Conservation (phyloP, 106 monocot species). For the Dendrobium chrysotoxum region DNA sequence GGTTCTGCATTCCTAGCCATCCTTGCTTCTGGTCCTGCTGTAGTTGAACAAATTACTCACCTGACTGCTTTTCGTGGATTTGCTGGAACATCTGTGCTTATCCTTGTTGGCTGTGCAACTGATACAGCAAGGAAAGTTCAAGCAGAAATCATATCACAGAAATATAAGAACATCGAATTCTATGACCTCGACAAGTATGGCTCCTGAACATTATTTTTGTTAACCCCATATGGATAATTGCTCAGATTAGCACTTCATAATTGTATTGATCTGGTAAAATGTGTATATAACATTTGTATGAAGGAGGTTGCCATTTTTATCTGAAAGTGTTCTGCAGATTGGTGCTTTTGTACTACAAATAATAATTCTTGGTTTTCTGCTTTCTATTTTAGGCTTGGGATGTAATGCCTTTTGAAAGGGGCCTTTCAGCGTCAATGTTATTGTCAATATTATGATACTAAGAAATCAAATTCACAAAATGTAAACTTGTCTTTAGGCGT, state of each 20-base stretch:
- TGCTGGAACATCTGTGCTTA: conserved; percentile 91
- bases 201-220: conserved; percentile 12
- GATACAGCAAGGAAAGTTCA: conserved; percentile 97
- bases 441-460: too few relatives aligned
- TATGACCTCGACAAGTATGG: conserved; percentile 59
- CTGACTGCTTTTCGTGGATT: conserved; percentile 94
- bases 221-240: too few relatives aligned
- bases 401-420: too few relatives aligned
- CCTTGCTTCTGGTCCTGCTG: conserved; percentile 90
- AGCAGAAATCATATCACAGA: conserved; percentile 95
- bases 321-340: not conserved
- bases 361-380: not conserved
- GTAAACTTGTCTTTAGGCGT: too few relatives aligned
- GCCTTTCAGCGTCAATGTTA: too few relatives aligned
- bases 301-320: not conserved
- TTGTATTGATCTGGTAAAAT: not conserved
- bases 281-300: not conserved
- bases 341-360: not conserved
- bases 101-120: conserved; percentile 95
- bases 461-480: too few relatives aligned
- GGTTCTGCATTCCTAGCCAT: conserved; percentile 92
- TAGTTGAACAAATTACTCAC: conserved; percentile 80
- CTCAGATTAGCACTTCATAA: not conserved
- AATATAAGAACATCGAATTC: conserved; percentile 96
- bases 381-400: not conserved